Percentiles rank a stretch among this genome's conserved stretches.
These are phyloP conservation scores for Chaetomium tenue DNA, from an alignment of 495 filamentous ascomycete species.

Conservation along the genomic window DNA sequence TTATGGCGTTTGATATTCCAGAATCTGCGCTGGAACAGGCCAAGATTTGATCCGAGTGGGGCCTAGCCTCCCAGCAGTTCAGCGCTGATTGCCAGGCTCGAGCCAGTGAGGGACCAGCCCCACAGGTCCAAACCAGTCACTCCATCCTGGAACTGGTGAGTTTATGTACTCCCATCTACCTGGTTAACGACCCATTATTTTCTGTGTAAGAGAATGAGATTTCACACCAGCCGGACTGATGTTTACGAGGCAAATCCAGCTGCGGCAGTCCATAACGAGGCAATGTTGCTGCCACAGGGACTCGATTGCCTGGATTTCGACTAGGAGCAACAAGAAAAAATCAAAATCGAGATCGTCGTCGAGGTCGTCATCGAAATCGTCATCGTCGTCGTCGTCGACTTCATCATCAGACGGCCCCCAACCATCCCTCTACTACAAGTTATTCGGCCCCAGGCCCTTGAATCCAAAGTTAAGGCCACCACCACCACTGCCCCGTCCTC, in stretches of 20 bases:
- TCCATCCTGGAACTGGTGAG: background rate
- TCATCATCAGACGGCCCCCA: background rate
- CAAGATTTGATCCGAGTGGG: constrained; percentile 2
- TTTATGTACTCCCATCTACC: too few species aligned
- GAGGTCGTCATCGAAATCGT: background rate
- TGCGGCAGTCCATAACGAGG: constrained; percentile 8
- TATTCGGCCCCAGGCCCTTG: background rate
- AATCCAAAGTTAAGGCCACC: background rate
- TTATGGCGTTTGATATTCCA: background rate
- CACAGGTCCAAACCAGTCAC: background rate
- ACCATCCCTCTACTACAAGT: background rate
- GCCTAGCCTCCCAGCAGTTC: background rate
- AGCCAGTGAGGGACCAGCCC: too few species aligned
- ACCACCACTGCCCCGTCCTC: background rate
- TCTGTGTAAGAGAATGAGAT: background rate
- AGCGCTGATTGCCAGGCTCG: background rate
- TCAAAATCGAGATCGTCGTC: too few species aligned
- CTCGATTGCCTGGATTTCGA: background rate
- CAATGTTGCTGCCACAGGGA: constrained; percentile 10
- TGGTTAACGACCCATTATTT: background rate
- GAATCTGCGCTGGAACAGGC: background rate
- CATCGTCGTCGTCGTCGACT: background rate
- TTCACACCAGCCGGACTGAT: constrained; percentile 6
- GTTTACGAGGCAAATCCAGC: constrained; percentile 18
- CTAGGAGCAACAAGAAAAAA: background rate